These are phyloP conservation scores for Gymnopilus junonius DNA, from an alignment of 768 basidiomycete genomes.

Conservation along the genomic window DNA sequence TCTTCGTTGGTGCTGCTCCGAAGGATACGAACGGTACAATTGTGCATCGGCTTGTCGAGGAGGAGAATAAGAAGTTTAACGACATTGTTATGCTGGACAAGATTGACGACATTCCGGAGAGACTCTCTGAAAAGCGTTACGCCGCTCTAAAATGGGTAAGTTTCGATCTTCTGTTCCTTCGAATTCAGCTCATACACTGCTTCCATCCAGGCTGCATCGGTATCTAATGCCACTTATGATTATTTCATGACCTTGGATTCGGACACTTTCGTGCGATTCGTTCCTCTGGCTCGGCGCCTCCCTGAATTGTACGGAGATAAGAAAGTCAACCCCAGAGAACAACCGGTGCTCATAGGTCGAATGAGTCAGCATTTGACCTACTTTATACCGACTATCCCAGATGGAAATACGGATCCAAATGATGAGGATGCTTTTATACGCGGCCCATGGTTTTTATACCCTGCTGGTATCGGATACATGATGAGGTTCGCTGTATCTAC, in stretches of 20 bases:
- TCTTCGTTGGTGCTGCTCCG: constrained; percentile 4
- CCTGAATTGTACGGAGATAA: not conserved
- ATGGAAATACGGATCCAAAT: constrained; percentile 6
- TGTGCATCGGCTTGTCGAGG: not conserved
- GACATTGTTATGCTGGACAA: constrained; percentile 1
- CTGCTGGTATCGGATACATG: constrained; percentile 15
- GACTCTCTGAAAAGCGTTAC: constrained; percentile 14
- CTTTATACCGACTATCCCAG: not conserved
- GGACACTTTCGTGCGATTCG: constrained; percentile 10
- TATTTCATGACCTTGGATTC: constrained; percentile 15
- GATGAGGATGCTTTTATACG: constrained; percentile 1
- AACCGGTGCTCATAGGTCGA: constrained; percentile 11
- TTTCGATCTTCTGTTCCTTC: not conserved
- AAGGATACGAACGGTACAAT: not conserved
- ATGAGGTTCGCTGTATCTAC: constrained; percentile 1
- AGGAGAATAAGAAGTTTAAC: not conserved
- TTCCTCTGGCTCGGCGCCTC: not conserved
- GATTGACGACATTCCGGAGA: constrained; percentile 9
- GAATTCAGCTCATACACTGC: not conserved
- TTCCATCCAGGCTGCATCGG: constrained; percentile 2
- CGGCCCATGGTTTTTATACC: constrained; percentile 12
- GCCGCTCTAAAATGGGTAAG: constrained; percentile 14
- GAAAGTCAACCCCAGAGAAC: not conserved
- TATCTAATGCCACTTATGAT: constrained; percentile 1
- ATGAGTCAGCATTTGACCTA: constrained; percentile 3